Evolutionary conservation across 257 asterid genomes (phyloP), one percentile per base, ranked within the genome.

Genomic region (Lycium barbarum): DNA sequence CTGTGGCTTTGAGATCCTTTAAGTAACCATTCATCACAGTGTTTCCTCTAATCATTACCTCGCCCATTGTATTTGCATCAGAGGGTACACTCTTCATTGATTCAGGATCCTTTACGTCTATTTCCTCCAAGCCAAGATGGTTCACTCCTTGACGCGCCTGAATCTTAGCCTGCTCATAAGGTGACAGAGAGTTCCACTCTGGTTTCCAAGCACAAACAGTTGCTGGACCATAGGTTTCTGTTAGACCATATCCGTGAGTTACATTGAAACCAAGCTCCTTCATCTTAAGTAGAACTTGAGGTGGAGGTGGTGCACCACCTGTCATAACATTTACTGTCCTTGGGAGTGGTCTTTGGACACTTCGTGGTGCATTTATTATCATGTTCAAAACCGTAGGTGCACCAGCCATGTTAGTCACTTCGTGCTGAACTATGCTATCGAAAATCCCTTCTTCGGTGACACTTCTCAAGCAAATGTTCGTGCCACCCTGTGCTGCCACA

Each of bases 41-140:
- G 55, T 71, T 72, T 10, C 80, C 80, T 72, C 80, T n/a, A 72
- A 72, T n/a, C 80, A 72, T 72, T 38, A 71, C 79, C 79, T 71
- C 55, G 9, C 55, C 79, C 51, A 71, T 18, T 9, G 79, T 71
- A 18, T 71, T 71, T 71, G 79, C 55, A 40, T 71, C 79, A 38
- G 79, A 10, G 1, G 79, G 55, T 40, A 71, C 79, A 40, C 55
- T 40, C 15, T 18, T 71, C 79, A 71, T 71, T 40, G 79, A 71
- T 40, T 71, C 9, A 1, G 79, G 9, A 40, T 71, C 55, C 35
- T 71, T 71, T 71, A 71, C 55, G 17, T 71, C 79, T 71, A 71
- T 51, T 11, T 71, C 55, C 35, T 71, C 79, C 3, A 40, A 71
- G 2, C 6, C 79, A 40, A 71, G 55, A 71, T 71, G 79, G 33